Conservation (phyloP, 2,329 filamentous ascomycete species). For the Penicillium concentricum region DNA sequence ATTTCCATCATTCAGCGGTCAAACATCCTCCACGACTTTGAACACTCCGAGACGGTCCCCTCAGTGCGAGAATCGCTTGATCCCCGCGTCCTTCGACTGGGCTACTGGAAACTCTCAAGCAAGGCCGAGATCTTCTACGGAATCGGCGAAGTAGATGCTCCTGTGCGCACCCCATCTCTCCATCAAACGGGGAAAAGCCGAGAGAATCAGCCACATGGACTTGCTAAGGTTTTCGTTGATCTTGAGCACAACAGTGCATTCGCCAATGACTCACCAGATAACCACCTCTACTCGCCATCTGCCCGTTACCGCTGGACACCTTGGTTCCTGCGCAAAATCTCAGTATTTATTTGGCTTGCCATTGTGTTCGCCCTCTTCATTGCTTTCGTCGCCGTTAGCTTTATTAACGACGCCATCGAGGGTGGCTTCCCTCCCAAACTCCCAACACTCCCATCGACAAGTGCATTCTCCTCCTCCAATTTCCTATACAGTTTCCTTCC, state of each 20-base stretch:
- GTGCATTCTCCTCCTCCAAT: conserved; percentile 79
- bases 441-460: conserved; percentile 56
- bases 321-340: conserved; percentile 69
- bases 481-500: conserved; percentile 76
- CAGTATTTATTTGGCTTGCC: conserved; percentile 66
- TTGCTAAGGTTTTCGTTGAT: conserved; percentile 36
- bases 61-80: conserved; percentile 50
- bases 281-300: conserved; percentile 52
- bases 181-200: conserved; percentile 29
- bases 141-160: conserved; percentile 64
- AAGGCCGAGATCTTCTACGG: conserved; percentile 72
- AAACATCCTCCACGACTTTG: conserved; percentile 73
- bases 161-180: conserved; percentile 47
- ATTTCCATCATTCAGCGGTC: conserved; percentile 75
- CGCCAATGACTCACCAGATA: conserved; percentile 48
- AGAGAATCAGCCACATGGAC: conserved; percentile 34
- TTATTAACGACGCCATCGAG: conserved; percentile 65
- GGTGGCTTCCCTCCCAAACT: conserved; percentile 72
- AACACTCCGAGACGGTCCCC: conserved; percentile 62
- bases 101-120: conserved; percentile 77
- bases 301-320: conserved; percentile 69
- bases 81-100: conserved; percentile 67
- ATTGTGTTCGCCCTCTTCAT: conserved; percentile 61
- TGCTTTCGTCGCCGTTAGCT: conserved; percentile 74
- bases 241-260: conserved; percentile 39